These are phyloP conservation scores for Penicillium verrucosum DNA, from an alignment of 2,329 filamentous ascomycete species.

Conservation along the genomic window DNA sequence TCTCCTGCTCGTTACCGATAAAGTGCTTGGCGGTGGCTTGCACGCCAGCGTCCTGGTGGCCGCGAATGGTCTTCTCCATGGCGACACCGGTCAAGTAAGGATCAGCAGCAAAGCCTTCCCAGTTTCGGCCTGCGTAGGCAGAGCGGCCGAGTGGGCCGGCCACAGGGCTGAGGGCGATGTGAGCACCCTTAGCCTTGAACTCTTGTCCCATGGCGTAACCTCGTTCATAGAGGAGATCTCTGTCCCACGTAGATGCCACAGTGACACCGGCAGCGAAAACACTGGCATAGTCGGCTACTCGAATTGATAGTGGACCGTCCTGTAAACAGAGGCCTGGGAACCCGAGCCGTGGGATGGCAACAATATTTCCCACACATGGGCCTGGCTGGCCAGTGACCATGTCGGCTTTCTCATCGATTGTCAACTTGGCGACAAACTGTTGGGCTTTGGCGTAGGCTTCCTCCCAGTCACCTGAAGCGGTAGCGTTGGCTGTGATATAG, in stretches of 20 bases:
- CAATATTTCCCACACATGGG: slow-evolving; percentile 34
- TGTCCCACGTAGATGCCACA: slow-evolving; percentile 61
- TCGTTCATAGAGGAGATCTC: slow-evolving; percentile 52
- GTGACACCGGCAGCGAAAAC: slow-evolving; percentile 73
- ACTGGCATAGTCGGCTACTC: slow-evolving; percentile 66
- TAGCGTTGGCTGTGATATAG: not conserved
- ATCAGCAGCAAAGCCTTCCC: slow-evolving; percentile 44
- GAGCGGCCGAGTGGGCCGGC: slow-evolving; percentile 43
- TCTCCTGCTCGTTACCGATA: slow-evolving; percentile 23
- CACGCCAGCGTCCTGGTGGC: slow-evolving; percentile 45
- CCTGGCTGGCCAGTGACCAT: slow-evolving; percentile 29
- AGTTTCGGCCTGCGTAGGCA: slow-evolving; percentile 43
- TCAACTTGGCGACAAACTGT: slow-evolving; percentile 19
- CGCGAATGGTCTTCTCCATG: slow-evolving; percentile 40
- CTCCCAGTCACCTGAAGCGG: not conserved
- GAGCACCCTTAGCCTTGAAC: slow-evolving; percentile 32
- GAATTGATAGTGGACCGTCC: slow-evolving; percentile 51
- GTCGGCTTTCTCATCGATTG: slow-evolving; percentile 26
- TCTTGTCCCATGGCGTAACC: slow-evolving; percentile 56
- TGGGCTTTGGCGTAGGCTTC: slow-evolving; percentile 6
- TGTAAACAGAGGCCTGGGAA: slow-evolving; percentile 33
- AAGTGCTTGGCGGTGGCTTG: slow-evolving; percentile 27
- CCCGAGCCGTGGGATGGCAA: slow-evolving; percentile 28
- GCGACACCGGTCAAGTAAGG: slow-evolving; percentile 42
- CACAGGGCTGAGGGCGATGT: slow-evolving; percentile 44